Percentiles rank a stretch among this genome's conserved stretches.
Conservation (phyloP, 768 basidiomycete species). For the Pulveroboletus ravenelii region DNA sequence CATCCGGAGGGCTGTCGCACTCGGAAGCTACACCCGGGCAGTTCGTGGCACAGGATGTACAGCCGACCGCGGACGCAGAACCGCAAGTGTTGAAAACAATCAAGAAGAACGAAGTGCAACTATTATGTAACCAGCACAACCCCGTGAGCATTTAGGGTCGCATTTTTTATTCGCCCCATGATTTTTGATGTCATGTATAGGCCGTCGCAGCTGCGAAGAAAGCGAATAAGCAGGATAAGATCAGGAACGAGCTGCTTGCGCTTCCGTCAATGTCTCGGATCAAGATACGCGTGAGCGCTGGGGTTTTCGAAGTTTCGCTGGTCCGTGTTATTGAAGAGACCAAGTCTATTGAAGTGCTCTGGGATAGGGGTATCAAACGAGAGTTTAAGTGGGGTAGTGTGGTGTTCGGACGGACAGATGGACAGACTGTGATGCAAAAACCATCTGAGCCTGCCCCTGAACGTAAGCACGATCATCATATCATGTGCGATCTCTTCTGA, state of each 20-base stretch:
- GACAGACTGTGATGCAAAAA: slow-evolving; percentile 61
- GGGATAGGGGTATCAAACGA: slow-evolving; percentile 68
- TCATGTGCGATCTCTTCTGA: slow-evolving; percentile 6
- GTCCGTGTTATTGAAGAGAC: slow-evolving; percentile 65
- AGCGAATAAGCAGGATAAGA: slow-evolving; percentile 68
- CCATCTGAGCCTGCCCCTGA: slow-evolving; percentile 52
- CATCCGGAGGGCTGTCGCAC: slow-evolving; percentile 2
- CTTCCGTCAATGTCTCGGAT: slow-evolving; percentile 70
- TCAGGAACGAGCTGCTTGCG: slow-evolving; percentile 63
- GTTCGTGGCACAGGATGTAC: background rate
- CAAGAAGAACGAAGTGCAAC: slow-evolving; percentile 68
- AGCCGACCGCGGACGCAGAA: slow-evolving; percentile 6
- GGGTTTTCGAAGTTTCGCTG: slow-evolving; percentile 83
- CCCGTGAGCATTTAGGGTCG: slow-evolving; percentile 53
- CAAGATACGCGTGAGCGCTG: slow-evolving; percentile 79
- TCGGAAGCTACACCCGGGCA: background rate
- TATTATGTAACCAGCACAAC: slow-evolving; percentile 86
- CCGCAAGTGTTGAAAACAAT: slow-evolving; percentile 55
- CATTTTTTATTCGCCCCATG: background rate
- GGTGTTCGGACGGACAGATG: slow-evolving; percentile 70
- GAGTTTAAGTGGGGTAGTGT: slow-evolving; percentile 84
- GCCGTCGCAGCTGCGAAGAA: slow-evolving; percentile 70
- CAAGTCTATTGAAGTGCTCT: slow-evolving; percentile 72
- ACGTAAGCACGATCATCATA: slow-evolving; percentile 35
- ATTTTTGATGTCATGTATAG: slow-evolving; percentile 35